Base-by-base conservation (phyloP, 2,329 filamentous ascomycete genomes). In the Byssochlamys sp. region DNA sequence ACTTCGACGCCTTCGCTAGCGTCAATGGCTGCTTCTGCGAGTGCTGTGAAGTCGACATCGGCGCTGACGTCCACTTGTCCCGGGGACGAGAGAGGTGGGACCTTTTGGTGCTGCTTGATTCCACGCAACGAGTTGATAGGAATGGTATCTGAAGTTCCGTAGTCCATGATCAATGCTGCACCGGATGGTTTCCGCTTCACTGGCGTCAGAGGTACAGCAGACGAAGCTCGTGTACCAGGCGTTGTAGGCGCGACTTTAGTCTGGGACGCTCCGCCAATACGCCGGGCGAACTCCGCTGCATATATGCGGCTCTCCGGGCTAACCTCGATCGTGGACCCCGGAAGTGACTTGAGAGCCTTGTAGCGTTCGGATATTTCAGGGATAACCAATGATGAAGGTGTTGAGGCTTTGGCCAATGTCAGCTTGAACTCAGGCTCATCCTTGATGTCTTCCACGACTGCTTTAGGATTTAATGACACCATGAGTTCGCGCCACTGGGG, bases 101-200 rank as follows among this genome's bases (percentile, higher is more conserved):
- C 88, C 26, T 81, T 80, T 26, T 80, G 77, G 75, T 99, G 94
- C 12, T 81, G 78, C 35, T 85, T 83, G 71, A 99, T 97, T 25
- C 94, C 94, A 31, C 94, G 88, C 25, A 99, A 81, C 0, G 91
- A 95, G 78, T 96, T 95, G 59, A 88, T 79, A 2, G 94, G 94
- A 53, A 99, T 85, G 0, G 83, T 88, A 58, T 85, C 80, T 2
- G 84, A 74, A 3, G 92, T 88, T 19, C 94, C 94, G 74, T 99
- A 99, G 76, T 99, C 94, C 52, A 99, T 84, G 65, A 99, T 90
- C n/a, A 99, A 80, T 0, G 92, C 94, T 7, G 91, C 94, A 54
- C 94, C 94, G 0, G 85, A 87, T 0, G 91, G 85, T 0, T 69
- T 70, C 0, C 78, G 64, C 68, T 90, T 91, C 0, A 79, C 76